Percentiles rank a stretch among this genome's conserved stretches.
Conservation (phyloP, 306 rosid species). For the Medicago ruthenica region DNA sequence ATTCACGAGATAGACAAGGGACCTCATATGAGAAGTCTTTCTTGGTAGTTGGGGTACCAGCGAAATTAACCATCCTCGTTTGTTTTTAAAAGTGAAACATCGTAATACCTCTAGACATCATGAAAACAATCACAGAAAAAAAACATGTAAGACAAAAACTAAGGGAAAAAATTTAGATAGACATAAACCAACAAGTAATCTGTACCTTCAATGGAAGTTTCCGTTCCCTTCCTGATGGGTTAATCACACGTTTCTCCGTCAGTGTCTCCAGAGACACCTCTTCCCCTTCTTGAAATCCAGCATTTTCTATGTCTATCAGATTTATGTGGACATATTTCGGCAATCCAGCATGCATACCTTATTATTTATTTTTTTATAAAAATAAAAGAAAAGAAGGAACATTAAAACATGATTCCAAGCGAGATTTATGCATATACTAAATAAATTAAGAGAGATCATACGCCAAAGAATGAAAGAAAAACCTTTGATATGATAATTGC, state of each 20-base stretch:
- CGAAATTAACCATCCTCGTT: conserved; percentile 22
- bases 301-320: conserved; percentile 80
- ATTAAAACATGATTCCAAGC: conserved; percentile 30
- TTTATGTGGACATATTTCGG: conserved; percentile 90
- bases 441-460: conserved; percentile 4
- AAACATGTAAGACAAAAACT: conserved; percentile 13
- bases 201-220: conserved; percentile 89
- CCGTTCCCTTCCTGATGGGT: conserved; percentile 95
- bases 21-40: conserved; percentile 1
- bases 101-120: conserved; percentile 17
- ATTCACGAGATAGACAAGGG: not conserved
- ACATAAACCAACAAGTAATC: conserved; percentile 27
- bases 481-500: conserved; percentile 14
- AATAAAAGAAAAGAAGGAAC: not conserved
- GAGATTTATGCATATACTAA: conserved; percentile 14
- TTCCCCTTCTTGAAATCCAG: conserved; percentile 88
- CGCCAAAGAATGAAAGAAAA: conserved; percentile 5
- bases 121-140: not conserved
- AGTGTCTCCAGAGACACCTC: conserved; percentile 84
- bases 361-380: not conserved
- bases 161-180: conserved; percentile 19
- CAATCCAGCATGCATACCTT: conserved; percentile 91
- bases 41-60: conserved; percentile 8
- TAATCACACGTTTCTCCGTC: conserved; percentile 78
- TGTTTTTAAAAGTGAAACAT: conserved; percentile 13